Base-by-base conservation (phyloP, 78 protist genomes). In the Ministeria vibrans region DNA sequence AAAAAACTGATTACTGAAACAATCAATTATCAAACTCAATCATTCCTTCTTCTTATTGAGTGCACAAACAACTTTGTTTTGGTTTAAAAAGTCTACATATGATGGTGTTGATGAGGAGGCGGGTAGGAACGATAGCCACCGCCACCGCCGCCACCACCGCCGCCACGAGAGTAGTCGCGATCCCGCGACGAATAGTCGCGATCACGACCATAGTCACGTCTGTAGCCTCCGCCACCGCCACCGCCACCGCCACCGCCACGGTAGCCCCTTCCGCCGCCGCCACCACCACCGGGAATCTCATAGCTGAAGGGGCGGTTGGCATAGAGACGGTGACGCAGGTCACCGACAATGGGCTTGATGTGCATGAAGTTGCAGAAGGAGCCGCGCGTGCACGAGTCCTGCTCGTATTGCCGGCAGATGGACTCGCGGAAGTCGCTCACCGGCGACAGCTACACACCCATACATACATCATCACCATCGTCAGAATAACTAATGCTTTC, bases 281-380 rank as follows among this genome's bases (percentile, higher is more conserved):
- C 66, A 30, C n/a, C n/a, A 11, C n/a, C n/a, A 3, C n/a, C 66
- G 66, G 36, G 36, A 11, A 3, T 4, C 5, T 11, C 66, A 11
- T 30, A 59, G 34, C 36, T 23, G n/a, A 30, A 30, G n/a, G 66
- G 66, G n/a, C 66, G 66, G 66, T 13, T 27, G 34, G 43, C 71
- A 25, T 63, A 63, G 20, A 63, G 34, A 4, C 34, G 43, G n/a
- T 11, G 3, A 23, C 23, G 23, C 38, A 63, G 41, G 42, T 63
- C 71, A 2, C 64, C 39, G 18, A 82, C 34, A 9, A 92, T 82
- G 38, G 79, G 76, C 82, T 92, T 89, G 30, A 96, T 41, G 82
- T 98, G 99, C 97, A 96, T 88, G 83, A 95, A 98, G 86, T 98
- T 96, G 88, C 99, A 98, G 76, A 87, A 85, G 15, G 96, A 98